Percentiles rank a stretch among this genome's conserved stretches.
Conservation (phyloP, 2,329 filamentous ascomycete species). For the Neopestalotiopsis rosae region DNA sequence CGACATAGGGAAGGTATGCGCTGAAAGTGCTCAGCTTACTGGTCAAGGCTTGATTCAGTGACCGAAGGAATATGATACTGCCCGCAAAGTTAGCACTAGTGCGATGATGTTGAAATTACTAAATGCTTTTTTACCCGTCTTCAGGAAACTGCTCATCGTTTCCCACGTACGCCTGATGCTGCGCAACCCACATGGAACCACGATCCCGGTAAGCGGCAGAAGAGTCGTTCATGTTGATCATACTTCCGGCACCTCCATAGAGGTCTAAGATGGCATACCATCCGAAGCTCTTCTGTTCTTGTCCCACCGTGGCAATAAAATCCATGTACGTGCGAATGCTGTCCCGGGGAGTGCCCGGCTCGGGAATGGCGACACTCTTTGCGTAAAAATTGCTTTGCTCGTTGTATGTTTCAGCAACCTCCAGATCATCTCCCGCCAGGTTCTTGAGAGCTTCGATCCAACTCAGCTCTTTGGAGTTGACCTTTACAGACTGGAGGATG, state of each 20-base stretch:
- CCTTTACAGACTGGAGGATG: slow-evolving; percentile 21
- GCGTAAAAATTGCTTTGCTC: slow-evolving; percentile 39
- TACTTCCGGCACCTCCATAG: slow-evolving; percentile 40
- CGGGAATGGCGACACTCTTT: slow-evolving; percentile 38
- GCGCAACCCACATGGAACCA: slow-evolving; percentile 37
- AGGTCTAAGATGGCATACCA: slow-evolving; percentile 41
- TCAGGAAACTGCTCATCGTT: slow-evolving; percentile 24
- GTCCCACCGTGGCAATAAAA: slow-evolving; percentile 24
- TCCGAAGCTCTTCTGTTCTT: slow-evolving; percentile 24
- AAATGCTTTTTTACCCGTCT: slow-evolving; percentile 3
- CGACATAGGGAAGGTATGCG: slow-evolving; percentile 34
- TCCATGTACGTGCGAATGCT: slow-evolving; percentile 31
- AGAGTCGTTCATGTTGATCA: slow-evolving; percentile 30
- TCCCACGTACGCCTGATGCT: slow-evolving; percentile 33
- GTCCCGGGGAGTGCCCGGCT: slow-evolving; percentile 29
- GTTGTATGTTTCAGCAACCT: slow-evolving; percentile 17
- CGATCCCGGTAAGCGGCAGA: slow-evolving; percentile 35
- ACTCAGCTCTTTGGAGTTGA: slow-evolving; percentile 21
- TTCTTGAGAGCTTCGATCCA: slow-evolving; percentile 30
- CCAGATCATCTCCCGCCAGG: slow-evolving; percentile 24
- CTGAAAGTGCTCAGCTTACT: slow-evolving; percentile 22
- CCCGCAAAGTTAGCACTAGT: neutral
- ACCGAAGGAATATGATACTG: slow-evolving; percentile 29
- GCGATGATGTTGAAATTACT: too few species aligned
- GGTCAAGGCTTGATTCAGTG: slow-evolving; percentile 29